phyloP scores from a whole-genome alignment of 352 stramenopile species.

The Phytophthora capsici region DNA sequence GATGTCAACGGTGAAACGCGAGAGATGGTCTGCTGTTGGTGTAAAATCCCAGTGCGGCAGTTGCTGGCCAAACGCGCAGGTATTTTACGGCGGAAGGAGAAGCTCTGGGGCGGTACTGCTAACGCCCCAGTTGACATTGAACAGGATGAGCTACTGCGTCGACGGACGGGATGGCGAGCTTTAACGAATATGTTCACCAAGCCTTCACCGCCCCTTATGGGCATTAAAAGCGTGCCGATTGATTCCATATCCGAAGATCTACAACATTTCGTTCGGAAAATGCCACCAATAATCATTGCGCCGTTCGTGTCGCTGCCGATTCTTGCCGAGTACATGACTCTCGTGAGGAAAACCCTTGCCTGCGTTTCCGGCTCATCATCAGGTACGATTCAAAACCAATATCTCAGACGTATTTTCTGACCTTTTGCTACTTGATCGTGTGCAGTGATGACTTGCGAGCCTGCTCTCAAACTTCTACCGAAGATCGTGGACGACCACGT shows the following conservation, averaged over 20 bases:
- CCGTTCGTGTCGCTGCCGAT: conserved; percentile 72
- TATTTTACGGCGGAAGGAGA: conserved; percentile 57
- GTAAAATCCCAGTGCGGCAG: conserved; percentile 69
- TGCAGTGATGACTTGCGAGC: conserved; percentile 66
- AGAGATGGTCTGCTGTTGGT: conserved; percentile 85
- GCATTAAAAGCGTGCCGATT: conserved; percentile 74
- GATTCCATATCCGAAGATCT: conserved; percentile 54
- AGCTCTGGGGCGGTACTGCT: conserved; percentile 71
- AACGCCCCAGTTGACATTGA: conserved; percentile 74
- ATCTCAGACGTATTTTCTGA: not conserved
- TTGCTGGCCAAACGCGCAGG: conserved; percentile 56
- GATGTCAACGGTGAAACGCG: conserved; percentile 20
- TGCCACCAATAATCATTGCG: conserved; percentile 72
- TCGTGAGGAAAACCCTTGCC: conserved; percentile 66
- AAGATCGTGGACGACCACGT: conserved; percentile 78
- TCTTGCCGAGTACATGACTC: conserved; percentile 73
- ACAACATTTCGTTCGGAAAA: conserved; percentile 56
- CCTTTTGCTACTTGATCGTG: not conserved
- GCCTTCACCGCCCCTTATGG: conserved; percentile 55
- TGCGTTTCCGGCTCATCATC: conserved; percentile 42
- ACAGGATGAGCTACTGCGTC: conserved; percentile 71
- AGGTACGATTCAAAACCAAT: conserved; percentile 25
- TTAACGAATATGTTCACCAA: conserved; percentile 72
- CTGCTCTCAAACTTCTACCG: conserved; percentile 70
- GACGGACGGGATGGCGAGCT: conserved; percentile 74